Evolutionary conservation across 176 grass and related monocot genomes (phyloP).

Genomic region (Carex cristatella): DNA sequence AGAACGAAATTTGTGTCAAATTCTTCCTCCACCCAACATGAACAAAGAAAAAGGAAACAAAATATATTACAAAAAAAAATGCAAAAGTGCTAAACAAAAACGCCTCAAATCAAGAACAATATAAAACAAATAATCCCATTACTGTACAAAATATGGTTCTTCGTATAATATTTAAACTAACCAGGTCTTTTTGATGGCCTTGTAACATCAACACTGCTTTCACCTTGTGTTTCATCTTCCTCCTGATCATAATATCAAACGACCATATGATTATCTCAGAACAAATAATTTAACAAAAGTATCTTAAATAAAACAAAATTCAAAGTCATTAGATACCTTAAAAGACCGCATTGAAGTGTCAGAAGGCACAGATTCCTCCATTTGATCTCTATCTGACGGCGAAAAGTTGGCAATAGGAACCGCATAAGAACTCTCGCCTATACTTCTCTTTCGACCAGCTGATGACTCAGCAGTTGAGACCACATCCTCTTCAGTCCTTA

Average conservation of each 20-base stretch:
- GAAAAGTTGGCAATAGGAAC: slow-evolving; percentile 38
- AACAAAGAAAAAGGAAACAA: not conserved
- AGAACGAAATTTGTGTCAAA: not conserved
- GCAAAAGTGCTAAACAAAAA: not conserved
- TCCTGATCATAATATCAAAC: slow-evolving; percentile 32
- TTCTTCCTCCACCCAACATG: slow-evolving; percentile 11
- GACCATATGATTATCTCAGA: slow-evolving; percentile 4
- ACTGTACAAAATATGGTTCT: slow-evolving; percentile 5
- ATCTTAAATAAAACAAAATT: not conserved
- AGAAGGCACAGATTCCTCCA: not conserved
- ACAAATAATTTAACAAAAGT: not conserved
- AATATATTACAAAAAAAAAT: not conserved
- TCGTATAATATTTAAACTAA: slow-evolving; percentile 19
- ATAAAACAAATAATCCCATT: not conserved
- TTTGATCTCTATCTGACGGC: slow-evolving; percentile 11
- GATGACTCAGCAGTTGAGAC: slow-evolving; percentile 59
- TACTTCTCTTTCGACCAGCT: slow-evolving; percentile 61
- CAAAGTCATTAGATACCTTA: not conserved
- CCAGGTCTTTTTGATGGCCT: slow-evolving; percentile 52
- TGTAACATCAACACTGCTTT: slow-evolving; percentile 38
- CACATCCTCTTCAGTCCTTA: slow-evolving; percentile 33
- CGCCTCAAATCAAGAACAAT: not conserved
- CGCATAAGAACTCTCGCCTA: slow-evolving; percentile 28
- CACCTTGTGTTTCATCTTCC: slow-evolving; percentile 46
- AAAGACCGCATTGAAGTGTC: not conserved